phyloP scores from a whole-genome alignment of 306 rosid species.

The Vicia sativa region DNA sequence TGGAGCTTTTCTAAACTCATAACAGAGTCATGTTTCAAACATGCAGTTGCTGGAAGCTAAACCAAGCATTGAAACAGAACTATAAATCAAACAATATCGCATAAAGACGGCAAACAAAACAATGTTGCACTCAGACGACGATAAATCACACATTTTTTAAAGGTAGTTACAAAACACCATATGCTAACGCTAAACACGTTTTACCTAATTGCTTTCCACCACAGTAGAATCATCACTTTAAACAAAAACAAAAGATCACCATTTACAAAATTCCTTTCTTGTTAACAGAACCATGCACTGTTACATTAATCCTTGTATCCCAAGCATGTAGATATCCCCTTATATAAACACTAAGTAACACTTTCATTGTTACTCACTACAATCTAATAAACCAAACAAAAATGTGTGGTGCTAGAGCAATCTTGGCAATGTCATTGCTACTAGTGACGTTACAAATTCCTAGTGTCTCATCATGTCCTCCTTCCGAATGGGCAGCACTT shows the following conservation, averaged over 20 bases:
- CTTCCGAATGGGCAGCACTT: slow-evolving; percentile 70
- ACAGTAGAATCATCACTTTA: slow-evolving; percentile 13
- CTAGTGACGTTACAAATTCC: slow-evolving; percentile 25
- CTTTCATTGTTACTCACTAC: not conserved
- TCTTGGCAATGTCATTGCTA: not conserved
- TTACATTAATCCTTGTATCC: not conserved
- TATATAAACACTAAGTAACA: slow-evolving; percentile 4
- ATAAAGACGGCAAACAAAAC: too few species aligned
- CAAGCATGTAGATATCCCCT: slow-evolving; percentile 12
- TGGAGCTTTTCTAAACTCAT: too few species aligned
- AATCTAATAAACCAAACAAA: not conserved
- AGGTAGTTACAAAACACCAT: not conserved
- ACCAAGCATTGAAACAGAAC: too few species aligned
- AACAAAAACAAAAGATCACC: not conserved
- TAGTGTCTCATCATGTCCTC: slow-evolving; percentile 46
- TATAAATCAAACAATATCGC: too few species aligned
- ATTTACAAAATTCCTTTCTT: slow-evolving; percentile 42
- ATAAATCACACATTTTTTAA: too few species aligned
- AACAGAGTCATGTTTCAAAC: too few species aligned
- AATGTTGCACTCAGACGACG: too few species aligned
- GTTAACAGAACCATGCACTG: slow-evolving; percentile 21
- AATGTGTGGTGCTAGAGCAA: not conserved
- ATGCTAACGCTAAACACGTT: not conserved
- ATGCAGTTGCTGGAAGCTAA: too few species aligned
- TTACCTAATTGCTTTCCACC: not conserved